A percentile compares a stretch with the other conserved stretches of the same genome.
Evolutionary conservation across 768 basidiomycete species (phyloP).

Genomic region (Gautieria morchelliformis): DNA sequence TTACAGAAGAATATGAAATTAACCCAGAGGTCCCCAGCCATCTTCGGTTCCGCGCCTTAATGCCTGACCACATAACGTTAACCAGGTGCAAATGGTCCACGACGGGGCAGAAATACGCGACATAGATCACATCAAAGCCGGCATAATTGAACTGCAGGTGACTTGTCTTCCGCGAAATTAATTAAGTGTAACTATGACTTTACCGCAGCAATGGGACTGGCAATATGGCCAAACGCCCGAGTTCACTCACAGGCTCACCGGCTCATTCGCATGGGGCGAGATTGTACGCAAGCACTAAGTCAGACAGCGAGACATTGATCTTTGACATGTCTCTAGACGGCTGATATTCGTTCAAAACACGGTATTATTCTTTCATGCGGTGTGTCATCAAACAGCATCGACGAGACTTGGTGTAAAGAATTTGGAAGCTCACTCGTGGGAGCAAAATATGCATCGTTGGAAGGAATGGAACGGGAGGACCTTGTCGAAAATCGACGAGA

Average conservation of each 20-base stretch:
- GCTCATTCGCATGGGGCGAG: constrained; percentile 28
- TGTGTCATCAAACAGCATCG: constrained; percentile 18
- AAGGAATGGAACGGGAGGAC: constrained; percentile 14
- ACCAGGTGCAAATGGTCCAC: constrained; percentile 21
- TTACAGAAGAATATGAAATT: constrained; percentile 48
- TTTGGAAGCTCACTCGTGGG: constrained; percentile 23
- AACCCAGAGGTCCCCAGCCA: background rate
- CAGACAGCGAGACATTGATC: constrained; percentile 15
- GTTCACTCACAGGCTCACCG: constrained; percentile 56
- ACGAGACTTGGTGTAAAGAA: constrained; percentile 16
- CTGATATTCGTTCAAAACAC: constrained; percentile 50
- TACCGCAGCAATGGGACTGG: constrained; percentile 81
- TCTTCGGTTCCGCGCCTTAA: background rate
- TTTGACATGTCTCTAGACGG: constrained; percentile 25
- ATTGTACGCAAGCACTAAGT: constrained; percentile 25
- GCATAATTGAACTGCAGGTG: constrained; percentile 68
- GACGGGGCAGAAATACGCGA: constrained; percentile 35
- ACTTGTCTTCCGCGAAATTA: constrained; percentile 14
- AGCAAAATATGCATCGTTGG: constrained; percentile 31
- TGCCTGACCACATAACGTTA: background rate
- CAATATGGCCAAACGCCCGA: constrained; percentile 88
- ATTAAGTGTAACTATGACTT: background rate
- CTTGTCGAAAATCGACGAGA: constrained; percentile 1
- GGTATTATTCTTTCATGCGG: constrained; percentile 49
- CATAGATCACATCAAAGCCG: constrained; percentile 53